Conservation (phyloP, 2,329 filamentous ascomycete species). For the Talaromyces sp. region DNA sequence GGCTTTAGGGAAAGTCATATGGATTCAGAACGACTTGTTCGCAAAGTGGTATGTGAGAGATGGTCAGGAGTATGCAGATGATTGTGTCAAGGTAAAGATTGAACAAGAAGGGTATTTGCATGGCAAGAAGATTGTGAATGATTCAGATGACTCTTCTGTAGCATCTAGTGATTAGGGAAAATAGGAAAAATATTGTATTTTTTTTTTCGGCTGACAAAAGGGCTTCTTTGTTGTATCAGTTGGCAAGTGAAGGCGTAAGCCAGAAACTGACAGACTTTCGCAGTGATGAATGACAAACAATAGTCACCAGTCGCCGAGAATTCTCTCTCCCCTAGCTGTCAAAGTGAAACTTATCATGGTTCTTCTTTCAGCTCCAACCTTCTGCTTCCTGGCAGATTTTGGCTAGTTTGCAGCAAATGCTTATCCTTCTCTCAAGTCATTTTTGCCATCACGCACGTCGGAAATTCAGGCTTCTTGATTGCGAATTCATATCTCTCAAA, state of each 20-base stretch:
- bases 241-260: not conserved
- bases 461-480: not conserved
- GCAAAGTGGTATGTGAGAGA: conserved; percentile 76
- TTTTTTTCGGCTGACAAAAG: not conserved
- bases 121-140: conserved; percentile 55
- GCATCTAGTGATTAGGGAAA: conserved; percentile 1
- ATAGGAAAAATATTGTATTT: not conserved
- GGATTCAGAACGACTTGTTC: conserved; percentile 85
- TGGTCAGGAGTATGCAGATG: conserved; percentile 55
- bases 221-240: not conserved
- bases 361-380: not conserved
- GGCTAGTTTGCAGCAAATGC: not conserved
- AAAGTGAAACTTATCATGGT: not conserved
- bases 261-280: not conserved
- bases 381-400: not conserved
- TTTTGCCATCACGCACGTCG: not conserved
- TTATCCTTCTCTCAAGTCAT: not conserved
- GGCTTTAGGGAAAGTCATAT: conserved; percentile 75
- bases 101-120: conserved; percentile 64
- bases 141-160: conserved; percentile 22
- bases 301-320: not conserved
- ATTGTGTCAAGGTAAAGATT: conserved; percentile 46
- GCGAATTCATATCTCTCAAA: not conserved
- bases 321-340: not conserved
- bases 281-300: not conserved